phyloP scores from a whole-genome alignment of 805 yeast species.

The Isabelozyma heimii region DNA sequence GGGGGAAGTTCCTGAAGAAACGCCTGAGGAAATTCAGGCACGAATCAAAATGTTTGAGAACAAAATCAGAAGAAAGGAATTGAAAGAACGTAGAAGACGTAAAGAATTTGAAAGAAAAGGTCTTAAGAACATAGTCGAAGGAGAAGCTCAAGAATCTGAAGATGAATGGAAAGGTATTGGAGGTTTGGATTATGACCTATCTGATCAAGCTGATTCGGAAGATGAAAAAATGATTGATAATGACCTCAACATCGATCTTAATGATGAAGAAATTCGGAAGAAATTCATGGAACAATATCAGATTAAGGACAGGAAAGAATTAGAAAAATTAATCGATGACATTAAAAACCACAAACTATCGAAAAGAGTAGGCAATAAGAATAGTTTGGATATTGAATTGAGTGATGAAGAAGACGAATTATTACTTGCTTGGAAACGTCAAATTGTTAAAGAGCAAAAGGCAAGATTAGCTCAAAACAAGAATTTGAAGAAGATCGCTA shows the following conservation, averaged over 20 bases:
- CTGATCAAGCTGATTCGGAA: conserved; percentile 66
- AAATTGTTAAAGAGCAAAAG: conserved; percentile 45
- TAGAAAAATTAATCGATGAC: conserved; percentile 67
- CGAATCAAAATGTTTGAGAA: conserved; percentile 38
- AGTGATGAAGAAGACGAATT: conserved; percentile 76
- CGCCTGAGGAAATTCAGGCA: conserved; percentile 19
- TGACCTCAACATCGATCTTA: conserved; percentile 52
- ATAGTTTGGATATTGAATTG: conserved; percentile 57
- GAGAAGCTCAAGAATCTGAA: conserved; percentile 85
- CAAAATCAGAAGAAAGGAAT: conserved; percentile 33
- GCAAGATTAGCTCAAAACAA: conserved; percentile 47
- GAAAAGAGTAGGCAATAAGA: conserved; percentile 51
- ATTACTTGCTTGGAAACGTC: conserved; percentile 44
- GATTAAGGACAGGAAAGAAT: conserved; percentile 58
- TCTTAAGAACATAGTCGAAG: conserved; percentile 59
- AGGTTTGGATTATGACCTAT: conserved; percentile 62
- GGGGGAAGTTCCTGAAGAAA: conserved; percentile 21
- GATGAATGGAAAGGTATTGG: conserved; percentile 87
- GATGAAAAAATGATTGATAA: conserved; percentile 80
- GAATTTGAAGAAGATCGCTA: conserved; percentile 40
- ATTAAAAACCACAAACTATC: conserved; percentile 70
- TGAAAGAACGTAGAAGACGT: conserved; percentile 29
- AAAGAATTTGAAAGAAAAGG: conserved; percentile 61
- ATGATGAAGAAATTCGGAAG: conserved; percentile 57
- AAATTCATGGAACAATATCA: conserved; percentile 59